Conservation (phyloP, 805 yeast genomes). For the Metschnikowia cubensis region DNA sequence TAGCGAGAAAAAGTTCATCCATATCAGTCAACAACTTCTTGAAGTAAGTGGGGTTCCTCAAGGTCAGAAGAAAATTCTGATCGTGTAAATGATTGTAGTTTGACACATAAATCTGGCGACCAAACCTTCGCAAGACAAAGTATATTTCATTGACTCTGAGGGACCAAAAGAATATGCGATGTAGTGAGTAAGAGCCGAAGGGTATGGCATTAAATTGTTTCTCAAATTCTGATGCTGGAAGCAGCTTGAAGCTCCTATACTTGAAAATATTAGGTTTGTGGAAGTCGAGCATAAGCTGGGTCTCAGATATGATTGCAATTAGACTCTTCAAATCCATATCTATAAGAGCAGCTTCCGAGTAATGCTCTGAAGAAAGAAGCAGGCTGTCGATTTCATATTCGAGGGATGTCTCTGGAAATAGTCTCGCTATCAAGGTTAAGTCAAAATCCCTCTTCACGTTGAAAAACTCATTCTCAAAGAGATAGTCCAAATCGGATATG, state of each 20-base stretch:
- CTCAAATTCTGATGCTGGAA: slow-evolving; percentile 10
- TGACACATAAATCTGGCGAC: slow-evolving; percentile 44
- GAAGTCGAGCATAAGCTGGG: slow-evolving; percentile 26
- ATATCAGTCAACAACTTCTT: slow-evolving; percentile 20
- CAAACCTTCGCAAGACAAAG: slow-evolving; percentile 43
- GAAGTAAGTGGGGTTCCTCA: slow-evolving; percentile 20
- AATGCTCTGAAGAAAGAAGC: no score
- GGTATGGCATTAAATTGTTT: slow-evolving; percentile 20
- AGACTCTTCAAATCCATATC: no score
- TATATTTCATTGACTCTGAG: slow-evolving; percentile 49
- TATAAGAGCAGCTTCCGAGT: no score
- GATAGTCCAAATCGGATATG: slow-evolving; percentile 20
- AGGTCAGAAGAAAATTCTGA: slow-evolving; percentile 32
- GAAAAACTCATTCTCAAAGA: slow-evolving; percentile 21
- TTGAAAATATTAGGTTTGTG: slow-evolving; percentile 18
- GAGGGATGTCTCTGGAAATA: no score
- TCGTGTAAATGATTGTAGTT: slow-evolving; percentile 43
- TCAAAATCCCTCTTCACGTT: slow-evolving; percentile 23
- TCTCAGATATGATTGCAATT: slow-evolving; percentile 22
- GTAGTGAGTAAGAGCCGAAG: slow-evolving; percentile 39
- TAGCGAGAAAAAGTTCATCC: slow-evolving; percentile 39
- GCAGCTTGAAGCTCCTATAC: slow-evolving; percentile 10
- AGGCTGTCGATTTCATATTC: no score
- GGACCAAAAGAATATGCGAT: slow-evolving; percentile 43
- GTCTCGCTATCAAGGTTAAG: no score